phyloP scores from a whole-genome alignment of 371 early-diverging fungal species.

The Lichtheimia ornata region DNA sequence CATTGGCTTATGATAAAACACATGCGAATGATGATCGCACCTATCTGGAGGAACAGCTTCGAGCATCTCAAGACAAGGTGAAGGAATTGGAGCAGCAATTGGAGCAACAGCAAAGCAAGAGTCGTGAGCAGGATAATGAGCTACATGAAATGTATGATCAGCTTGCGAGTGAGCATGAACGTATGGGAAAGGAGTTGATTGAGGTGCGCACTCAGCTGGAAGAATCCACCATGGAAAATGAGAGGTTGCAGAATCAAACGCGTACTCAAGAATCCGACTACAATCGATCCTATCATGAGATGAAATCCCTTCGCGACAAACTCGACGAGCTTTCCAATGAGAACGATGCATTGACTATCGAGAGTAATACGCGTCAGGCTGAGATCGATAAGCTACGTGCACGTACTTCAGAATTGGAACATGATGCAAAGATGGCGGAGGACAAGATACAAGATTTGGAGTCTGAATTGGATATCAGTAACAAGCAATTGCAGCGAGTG shows the following conservation, averaged over 20 bases:
- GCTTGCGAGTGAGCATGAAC: neutral
- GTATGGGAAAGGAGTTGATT: neutral
- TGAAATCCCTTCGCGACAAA: too few relatives aligned
- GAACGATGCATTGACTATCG: neutral
- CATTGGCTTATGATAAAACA: neutral
- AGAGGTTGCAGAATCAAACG: neutral
- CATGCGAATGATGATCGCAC: neutral
- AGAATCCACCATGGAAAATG: neutral
- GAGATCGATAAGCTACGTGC: too few relatives aligned
- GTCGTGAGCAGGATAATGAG: neutral
- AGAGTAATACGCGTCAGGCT: too few relatives aligned
- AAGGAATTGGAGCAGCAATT: neutral
- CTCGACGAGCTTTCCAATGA: neutral
- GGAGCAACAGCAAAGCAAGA: neutral
- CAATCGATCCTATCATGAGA: neutral
- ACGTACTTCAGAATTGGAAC: conserved; percentile 9
- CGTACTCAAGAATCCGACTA: neutral
- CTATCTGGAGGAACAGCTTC: neutral
- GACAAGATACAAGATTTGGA: neutral
- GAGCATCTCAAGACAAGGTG: neutral
- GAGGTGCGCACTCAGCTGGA: neutral
- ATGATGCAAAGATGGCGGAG: conserved; percentile 29
- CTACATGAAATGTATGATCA: neutral
- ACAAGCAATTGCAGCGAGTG: neutral
- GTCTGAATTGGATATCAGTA: neutral